These are phyloP conservation scores for Mycena alexandri DNA, from an alignment of 768 basidiomycete species.

Conservation along the genomic window DNA sequence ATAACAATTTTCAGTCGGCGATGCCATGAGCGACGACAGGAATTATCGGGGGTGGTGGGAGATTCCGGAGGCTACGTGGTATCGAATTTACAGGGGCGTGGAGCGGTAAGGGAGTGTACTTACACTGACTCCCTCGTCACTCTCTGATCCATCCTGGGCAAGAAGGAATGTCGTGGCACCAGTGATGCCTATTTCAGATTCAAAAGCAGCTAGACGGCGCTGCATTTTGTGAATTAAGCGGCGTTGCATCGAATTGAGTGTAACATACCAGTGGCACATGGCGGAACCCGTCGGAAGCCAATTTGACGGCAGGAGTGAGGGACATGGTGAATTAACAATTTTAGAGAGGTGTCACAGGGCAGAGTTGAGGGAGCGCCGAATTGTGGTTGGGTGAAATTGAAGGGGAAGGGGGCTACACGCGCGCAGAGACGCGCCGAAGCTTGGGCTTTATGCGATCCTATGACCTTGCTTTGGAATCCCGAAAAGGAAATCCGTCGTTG, in stretches of 20 bases:
- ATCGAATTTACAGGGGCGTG: neutral
- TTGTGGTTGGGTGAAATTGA: neutral
- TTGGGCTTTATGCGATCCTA: neutral
- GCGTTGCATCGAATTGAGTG: neutral
- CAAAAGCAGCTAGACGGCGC: neutral
- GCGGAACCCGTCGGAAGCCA: neutral
- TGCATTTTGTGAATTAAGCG: neutral
- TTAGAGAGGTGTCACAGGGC: neutral
- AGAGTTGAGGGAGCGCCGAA: neutral
- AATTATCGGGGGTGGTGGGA: neutral
- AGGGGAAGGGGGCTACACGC: neutral
- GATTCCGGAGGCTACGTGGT: neutral
- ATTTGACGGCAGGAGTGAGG: neutral
- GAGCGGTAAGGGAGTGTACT: neutral
- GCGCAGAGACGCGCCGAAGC: neutral
- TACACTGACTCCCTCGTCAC: neutral
- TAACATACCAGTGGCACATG: neutral
- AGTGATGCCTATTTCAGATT: too few species aligned
- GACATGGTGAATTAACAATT: too few species aligned
- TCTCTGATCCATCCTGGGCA: neutral
- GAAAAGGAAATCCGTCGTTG: conserved; percentile 5
- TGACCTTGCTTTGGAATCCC: neutral
- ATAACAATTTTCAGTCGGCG: neutral
- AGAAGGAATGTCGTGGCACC: too few species aligned
- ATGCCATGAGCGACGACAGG: neutral